A percentile compares a stretch with the other conserved stretches of the same genome.
Conservation (phyloP, 192 early-diverging fungal species). For the Mortierella hygrophila region DNA sequence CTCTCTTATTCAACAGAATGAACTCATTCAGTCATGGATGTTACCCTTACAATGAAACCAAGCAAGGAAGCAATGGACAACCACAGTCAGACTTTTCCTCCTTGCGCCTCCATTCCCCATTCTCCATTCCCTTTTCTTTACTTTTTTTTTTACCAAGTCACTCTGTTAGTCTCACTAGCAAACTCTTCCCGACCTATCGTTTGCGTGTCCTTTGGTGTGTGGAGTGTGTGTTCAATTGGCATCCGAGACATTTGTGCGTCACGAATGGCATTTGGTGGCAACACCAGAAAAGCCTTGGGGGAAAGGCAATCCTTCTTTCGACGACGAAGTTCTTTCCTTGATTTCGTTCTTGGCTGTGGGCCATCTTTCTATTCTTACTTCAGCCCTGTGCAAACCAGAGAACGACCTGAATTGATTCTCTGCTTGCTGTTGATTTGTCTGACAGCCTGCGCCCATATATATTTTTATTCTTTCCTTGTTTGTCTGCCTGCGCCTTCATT, state of each 20-base stretch:
- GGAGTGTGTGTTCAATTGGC: background rate
- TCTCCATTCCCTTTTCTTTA: too few relatives aligned
- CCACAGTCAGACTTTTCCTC: too few relatives aligned
- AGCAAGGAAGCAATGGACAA: too few relatives aligned
- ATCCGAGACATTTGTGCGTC: slow-evolving; percentile 11
- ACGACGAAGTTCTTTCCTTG: background rate
- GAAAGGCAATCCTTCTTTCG: background rate
- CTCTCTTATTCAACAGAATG: too few relatives aligned
- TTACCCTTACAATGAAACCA: too few relatives aligned
- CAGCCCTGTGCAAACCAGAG: background rate
- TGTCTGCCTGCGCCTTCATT: background rate
- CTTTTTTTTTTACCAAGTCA: too few relatives aligned
- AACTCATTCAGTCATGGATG: too few relatives aligned
- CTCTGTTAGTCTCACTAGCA: background rate
- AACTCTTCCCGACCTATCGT: background rate
- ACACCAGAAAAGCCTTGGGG: background rate
- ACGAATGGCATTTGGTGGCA: background rate
- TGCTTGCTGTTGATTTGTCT: background rate
- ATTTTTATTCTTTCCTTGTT: background rate
- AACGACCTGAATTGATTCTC: background rate
- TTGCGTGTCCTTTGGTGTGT: background rate
- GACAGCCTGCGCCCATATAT: background rate
- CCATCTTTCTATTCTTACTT: background rate
- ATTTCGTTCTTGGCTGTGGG: background rate
- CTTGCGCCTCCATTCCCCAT: too few relatives aligned